Conservation (phyloP, 1,284 basidiomycete species). For the Ceratobasidium sp. region DNA sequence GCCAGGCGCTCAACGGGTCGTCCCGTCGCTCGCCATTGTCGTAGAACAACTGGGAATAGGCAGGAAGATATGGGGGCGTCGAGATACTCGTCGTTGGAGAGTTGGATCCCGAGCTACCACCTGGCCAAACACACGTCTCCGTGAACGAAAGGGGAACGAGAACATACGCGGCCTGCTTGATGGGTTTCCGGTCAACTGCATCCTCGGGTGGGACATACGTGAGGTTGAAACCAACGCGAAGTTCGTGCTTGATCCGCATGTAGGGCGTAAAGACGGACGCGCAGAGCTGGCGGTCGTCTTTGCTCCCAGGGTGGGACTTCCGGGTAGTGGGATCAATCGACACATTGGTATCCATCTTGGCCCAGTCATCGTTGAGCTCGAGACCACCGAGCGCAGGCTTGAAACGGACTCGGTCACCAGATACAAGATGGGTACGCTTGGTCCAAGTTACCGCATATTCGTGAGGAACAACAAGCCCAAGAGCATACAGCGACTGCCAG, state of each 20-base stretch:
- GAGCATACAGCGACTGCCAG: constrained; percentile 61
- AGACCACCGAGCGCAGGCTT: constrained; percentile 40
- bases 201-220: constrained; percentile 57
- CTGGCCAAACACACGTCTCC: constrained; percentile 37
- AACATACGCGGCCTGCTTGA: constrained; percentile 45
- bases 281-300: constrained; percentile 20
- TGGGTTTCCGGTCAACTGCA: constrained; percentile 47
- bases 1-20: constrained; percentile 53
- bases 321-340: constrained; percentile 52
- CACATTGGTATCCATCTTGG: constrained; percentile 62
- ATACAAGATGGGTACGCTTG: constrained; percentile 38
- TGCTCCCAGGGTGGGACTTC: constrained; percentile 23
- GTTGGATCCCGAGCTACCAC: constrained; percentile 26
- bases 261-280: constrained; percentile 26
- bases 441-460: constrained; percentile 37
- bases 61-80: constrained; percentile 58
- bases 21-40: constrained; percentile 71
- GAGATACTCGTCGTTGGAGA: constrained; percentile 18
- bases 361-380: constrained; percentile 57
- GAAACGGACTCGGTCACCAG: constrained; percentile 40
- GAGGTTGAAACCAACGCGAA: constrained; percentile 60
- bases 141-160: constrained; percentile 32
- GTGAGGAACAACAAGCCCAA: constrained; percentile 54
- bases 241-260: constrained; percentile 58
- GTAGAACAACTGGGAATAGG: constrained; percentile 77